Base-by-base conservation (phyloP, 768 basidiomycete genomes). In the Agrocybe chaxingu region DNA sequence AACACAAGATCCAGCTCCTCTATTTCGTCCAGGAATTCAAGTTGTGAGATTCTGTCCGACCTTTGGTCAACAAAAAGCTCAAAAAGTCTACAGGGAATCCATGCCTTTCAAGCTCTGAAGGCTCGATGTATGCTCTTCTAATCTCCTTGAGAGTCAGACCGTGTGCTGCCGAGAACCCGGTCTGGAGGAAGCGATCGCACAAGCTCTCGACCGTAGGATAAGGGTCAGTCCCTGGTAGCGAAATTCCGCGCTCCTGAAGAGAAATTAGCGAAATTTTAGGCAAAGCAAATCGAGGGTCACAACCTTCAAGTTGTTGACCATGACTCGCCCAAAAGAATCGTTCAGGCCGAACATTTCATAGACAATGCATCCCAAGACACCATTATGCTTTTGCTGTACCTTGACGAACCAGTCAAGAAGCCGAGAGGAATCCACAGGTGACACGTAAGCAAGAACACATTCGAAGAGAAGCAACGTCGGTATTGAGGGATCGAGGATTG, bases 281-380 rank as follows among this genome's bases (percentile, higher is more conserved):
- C 41, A 50, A 29, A 16, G 16, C 24, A 12, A 16, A n/a, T 16
- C 42, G 31, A 29, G 16, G 18, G 33, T 6, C 19, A 71, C 51
- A 55, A 90, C 94, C 74, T 79, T 82, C 43, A 98, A 74, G 66
- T 98, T 98, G 41, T 79, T 80, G 49, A 86, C 70, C 94, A 99
- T 98, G 16, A 98, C 89, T 30, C 77, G 77, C n/a, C 96, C 97
- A 68, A 98, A 98, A 0, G 82, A 60, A 62, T 98, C 96, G 13
- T 82, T 75, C 3, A 98, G 72, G 1, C 85, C 87, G 62, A 92
- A 95, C 89, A 98, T 98, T 64, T 98, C 96, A 61, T 98, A 98
- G 12, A 93, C 77, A 7, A 92, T 67, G 2, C 76, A 79, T 24
- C 82, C 84, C 1, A 82, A 70, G 1, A 72, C 61, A 5, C 64